Evolutionary conservation across 1,139 yeast genomes (phyloP), one percentile per base, ranked within the genome.

Genomic region (Protomyces inundatus): DNA sequence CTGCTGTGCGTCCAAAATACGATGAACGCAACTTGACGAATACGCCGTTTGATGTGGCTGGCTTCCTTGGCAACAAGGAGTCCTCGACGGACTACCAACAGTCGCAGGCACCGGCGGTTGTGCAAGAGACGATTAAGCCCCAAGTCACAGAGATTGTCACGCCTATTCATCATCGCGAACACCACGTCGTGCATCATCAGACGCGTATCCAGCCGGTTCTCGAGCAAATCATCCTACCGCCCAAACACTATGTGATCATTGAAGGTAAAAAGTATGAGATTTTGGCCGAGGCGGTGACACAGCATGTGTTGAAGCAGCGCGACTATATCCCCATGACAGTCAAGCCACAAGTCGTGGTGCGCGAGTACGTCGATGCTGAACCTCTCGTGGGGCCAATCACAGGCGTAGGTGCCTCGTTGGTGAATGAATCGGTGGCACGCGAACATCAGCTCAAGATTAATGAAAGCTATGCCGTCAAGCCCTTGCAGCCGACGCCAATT

Each of bases 251-350:
- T 42, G 62, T 58, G 35, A 7, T 58, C n/a, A 58, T 58, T 23
- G 62, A 58, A 30, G 62, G 62, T 12, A 55, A 58, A 52, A 58
- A 58, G 36, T 56, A 58, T 40, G 62, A 58, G 23, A 52, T 58
- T 34, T 46, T 51, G 33, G 51, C 52, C 6, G 62, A 58, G 37
- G 62, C 62, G 6, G 56, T 58, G 45, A 58, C 54, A 52, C 40
- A 58, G 35, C 54, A 58, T n/a, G 62, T 58, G 34, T 52, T 58
- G 45, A 58, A 51, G 9, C 37, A 56, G 16, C 42, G 62, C 14
- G 62, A 58, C 45, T 58, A 36, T 12, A 58, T 58, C 9, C 62
- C 62, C 14, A 58, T 58, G 62, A 16, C 54, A 6, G 51, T 37
- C 33, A 51, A 37, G 52, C 62, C 62, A 14, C 51, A 58, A 16